A percentile compares a stretch with the other conserved stretches of the same genome.
Evolutionary conservation across 2,329 filamentous ascomycete species (phyloP).

Genomic region (Cladophialophora bantiana): DNA sequence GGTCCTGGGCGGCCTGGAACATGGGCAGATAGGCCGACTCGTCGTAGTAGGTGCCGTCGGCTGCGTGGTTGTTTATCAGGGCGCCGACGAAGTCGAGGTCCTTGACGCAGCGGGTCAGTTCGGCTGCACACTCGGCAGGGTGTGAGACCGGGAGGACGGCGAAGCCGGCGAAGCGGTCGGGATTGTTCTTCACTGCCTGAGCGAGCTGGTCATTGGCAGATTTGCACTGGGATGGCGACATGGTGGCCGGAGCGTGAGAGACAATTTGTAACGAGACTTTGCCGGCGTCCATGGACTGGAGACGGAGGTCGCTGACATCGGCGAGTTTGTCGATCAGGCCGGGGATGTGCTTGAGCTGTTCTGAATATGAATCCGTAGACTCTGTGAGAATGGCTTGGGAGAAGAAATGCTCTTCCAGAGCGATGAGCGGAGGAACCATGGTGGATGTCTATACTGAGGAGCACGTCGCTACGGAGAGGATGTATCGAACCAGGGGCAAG

Average conservation of each 20-base stretch:
- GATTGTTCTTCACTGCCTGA: slow-evolving; percentile 42
- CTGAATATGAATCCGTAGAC: slow-evolving; percentile 25
- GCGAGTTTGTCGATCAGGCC: slow-evolving; percentile 32
- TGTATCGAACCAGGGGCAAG: background rate
- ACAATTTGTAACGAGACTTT: slow-evolving; percentile 36
- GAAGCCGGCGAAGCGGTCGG: slow-evolving; percentile 51
- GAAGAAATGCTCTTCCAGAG: slow-evolving; percentile 40
- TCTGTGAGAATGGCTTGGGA: slow-evolving; percentile 25
- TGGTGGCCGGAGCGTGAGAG: slow-evolving; percentile 33
- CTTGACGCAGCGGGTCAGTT: slow-evolving; percentile 49
- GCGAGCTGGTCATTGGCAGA: slow-evolving; percentile 36
- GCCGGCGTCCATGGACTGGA: slow-evolving; percentile 33
- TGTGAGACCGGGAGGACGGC: slow-evolving; percentile 53
- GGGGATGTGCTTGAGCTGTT: slow-evolving; percentile 36
- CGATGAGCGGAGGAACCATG: slow-evolving; percentile 35
- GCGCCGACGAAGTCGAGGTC: slow-evolving; percentile 58
- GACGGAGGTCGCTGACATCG: slow-evolving; percentile 31
- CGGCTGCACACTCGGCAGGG: slow-evolving; percentile 46
- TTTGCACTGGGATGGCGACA: slow-evolving; percentile 28
- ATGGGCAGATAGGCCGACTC: slow-evolving; percentile 51
- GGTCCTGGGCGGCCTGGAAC: slow-evolving; percentile 52
- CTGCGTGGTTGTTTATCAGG: slow-evolving; percentile 53
- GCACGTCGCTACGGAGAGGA: background rate
- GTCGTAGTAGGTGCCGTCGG: slow-evolving; percentile 50
- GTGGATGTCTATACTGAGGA: background rate